These are phyloP conservation scores for Simplicillium sp. DNA, from an alignment of 2,329 filamentous ascomycete genomes.

Conservation along the genomic window DNA sequence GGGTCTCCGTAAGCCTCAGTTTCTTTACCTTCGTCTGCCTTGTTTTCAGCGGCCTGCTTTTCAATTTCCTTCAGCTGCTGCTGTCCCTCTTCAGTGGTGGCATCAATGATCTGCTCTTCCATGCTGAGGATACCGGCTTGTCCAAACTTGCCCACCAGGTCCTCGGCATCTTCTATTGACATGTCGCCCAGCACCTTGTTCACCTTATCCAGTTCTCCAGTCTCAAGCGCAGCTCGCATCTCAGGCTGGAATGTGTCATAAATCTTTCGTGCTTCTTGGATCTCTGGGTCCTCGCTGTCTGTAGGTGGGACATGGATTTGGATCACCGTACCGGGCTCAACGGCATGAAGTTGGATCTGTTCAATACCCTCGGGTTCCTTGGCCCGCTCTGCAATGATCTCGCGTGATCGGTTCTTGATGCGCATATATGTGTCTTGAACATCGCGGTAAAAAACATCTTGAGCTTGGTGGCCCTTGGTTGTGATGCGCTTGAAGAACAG, in stretches of 20 bases:
- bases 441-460: conserved; percentile 85
- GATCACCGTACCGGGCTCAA: conserved; percentile 87
- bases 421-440: conserved; percentile 79
- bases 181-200: conserved; percentile 64
- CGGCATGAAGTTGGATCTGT: conserved; percentile 94
- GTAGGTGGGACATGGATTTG: conserved; percentile 72
- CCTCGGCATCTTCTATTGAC: conserved; percentile 81
- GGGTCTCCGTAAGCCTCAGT: conserved; percentile 20
- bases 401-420: conserved; percentile 67
- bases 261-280: conserved; percentile 57
- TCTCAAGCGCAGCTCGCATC: conserved; percentile 72
- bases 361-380: conserved; percentile 63
- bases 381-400: conserved; percentile 52
- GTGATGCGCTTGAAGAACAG: conserved; percentile 97
- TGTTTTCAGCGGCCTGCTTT: conserved; percentile 27
- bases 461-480: conserved; percentile 79
- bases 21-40: conserved; percentile 10
- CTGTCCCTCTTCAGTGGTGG: conserved; percentile 79
- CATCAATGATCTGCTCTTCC: conserved; percentile 90
- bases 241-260: conserved; percentile 79
- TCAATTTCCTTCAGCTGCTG: conserved; percentile 69
- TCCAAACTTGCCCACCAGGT: conserved; percentile 69
- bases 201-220: conserved; percentile 66
- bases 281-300: conserved; percentile 55
- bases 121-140: conserved; percentile 80